Percentiles rank a stretch among this genome's conserved stretches.
phyloP scores from a whole-genome alignment of 805 yeast genomes.

The Ogataea minuta region DNA sequence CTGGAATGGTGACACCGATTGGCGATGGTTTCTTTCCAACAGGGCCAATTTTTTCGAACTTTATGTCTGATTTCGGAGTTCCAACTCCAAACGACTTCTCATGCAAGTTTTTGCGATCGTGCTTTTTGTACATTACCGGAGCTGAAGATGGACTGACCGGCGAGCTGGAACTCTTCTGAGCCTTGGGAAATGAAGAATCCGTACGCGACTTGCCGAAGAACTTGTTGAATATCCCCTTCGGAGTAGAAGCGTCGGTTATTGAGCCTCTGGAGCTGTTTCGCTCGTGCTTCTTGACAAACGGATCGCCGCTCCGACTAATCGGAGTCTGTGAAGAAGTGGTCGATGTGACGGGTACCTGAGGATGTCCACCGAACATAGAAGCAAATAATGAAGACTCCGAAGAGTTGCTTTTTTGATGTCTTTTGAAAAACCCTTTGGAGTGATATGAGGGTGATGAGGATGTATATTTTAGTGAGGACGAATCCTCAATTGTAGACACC shows the following conservation, averaged over 20 bases:
- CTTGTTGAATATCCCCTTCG: conserved; percentile 32
- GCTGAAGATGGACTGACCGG: conserved; percentile 30
- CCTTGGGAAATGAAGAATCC: conserved; percentile 12
- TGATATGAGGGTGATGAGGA: conserved; percentile 38
- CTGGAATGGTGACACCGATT: conserved; percentile 34
- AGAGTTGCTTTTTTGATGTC: conserved; percentile 63
- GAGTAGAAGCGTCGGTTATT: conserved; percentile 27
- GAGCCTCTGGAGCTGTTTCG: conserved; percentile 31
- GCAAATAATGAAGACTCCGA: conserved; percentile 50
- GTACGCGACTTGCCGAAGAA: conserved; percentile 29
- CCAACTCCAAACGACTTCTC: conserved; percentile 9
- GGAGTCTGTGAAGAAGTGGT: conserved; percentile 25
- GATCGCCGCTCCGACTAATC: conserved; percentile 13
- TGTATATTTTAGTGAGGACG: conserved; percentile 23
- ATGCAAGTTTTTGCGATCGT: conserved; percentile 5
- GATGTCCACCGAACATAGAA: conserved; percentile 31
- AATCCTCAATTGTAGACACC: conserved; percentile 37
- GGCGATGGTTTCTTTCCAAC: conserved; percentile 36
- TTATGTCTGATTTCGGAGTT: conserved; percentile 16
- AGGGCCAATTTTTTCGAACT: conserved; percentile 35
- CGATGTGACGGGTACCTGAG: not conserved
- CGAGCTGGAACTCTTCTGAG: conserved; percentile 20
- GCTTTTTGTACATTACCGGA: conserved; percentile 14
- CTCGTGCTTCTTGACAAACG: conserved; percentile 20
- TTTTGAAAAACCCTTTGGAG: conserved; percentile 52